Evolutionary conservation across 169 alveolate species (phyloP), one percentile per base, ranked within the genome.

Genomic region (Blepharisma undulans): DNA sequence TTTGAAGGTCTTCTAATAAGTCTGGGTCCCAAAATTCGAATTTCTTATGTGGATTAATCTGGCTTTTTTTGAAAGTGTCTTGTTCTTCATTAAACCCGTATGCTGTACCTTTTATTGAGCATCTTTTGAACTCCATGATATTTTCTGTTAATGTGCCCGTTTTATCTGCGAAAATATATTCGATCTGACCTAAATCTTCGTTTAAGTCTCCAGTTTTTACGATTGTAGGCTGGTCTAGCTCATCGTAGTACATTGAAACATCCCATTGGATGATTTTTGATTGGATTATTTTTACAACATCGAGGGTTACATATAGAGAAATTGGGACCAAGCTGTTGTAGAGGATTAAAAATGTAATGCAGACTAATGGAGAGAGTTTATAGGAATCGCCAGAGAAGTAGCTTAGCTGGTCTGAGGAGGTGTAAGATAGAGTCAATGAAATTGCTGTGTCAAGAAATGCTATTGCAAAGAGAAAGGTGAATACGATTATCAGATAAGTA

Each of bases 81-180:
- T n/a, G 89, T 30, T 19, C 76, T 32, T 88, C 85, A 3, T 25
- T 19, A 76, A 72, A 88, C 10, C 92, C 92, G 34, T 88, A 88
- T 30, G 36, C 33, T 33, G 33, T 72, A 3, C 92, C 92, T 34
- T 76, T 27, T 19, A 88, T 88, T 21, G 80, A 19, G 92, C 92
- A 88, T 18, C 48, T 22, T 76, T 97, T 98, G 88, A 96, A 98
- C 92, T 98, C 97, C 99, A 99, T 99, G 27, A 97, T 96, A 95
- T 99, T 99, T 84, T 99, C 97, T 22, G 99, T 99, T 77, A 99
- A 94, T 3, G 99, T 99, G 0, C 99, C 99, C 1, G 99, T 98
- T 92, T 98, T 98, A 91, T 98, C 99, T n/a, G 99, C 96, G 89
- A 98, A 98, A 16, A 98, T 94, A 88, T 97, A 97, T 79, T 97